These are phyloP conservation scores for Cantharellus cinnabarinus DNA, from an alignment of 768 basidiomycete genomes.

Conservation along the genomic window DNA sequence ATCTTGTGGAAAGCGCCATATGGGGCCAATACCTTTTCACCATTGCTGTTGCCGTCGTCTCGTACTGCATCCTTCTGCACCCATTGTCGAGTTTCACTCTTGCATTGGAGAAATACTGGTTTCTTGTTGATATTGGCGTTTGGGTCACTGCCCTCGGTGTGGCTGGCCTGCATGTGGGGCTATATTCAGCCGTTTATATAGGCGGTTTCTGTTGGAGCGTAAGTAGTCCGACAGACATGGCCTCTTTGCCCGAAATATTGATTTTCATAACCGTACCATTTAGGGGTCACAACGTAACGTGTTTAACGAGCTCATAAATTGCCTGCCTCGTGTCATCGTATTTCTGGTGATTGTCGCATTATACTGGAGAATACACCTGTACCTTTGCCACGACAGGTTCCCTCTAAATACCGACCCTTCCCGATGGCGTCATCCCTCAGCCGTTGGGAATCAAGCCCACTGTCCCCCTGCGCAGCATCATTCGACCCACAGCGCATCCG, in stretches of 20 bases:
- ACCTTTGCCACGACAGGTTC: neutral
- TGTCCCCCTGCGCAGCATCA: too few species aligned
- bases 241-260: neutral
- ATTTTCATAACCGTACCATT: neutral
- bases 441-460: neutral
- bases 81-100: slow-evolving; percentile 2
- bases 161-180: slow-evolving; percentile 1
- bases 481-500: too few species aligned
- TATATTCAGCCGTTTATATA: slow-evolving; percentile 4
- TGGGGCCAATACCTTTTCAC: slow-evolving; percentile 8
- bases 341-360: neutral
- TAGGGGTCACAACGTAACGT: neutral
- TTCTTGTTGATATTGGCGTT: neutral
- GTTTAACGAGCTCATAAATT: neutral
- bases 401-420: neutral
- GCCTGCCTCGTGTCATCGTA: neutral
- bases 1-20: neutral
- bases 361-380: neutral
- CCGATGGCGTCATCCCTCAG: neutral
- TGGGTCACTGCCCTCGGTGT: neutral
- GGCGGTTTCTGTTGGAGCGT: slow-evolving; percentile 4
- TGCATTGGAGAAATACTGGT: slow-evolving; percentile 3
- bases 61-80: slow-evolving; percentile 5
- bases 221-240: neutral
- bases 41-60: slow-evolving; percentile 4